A percentile compares a stretch with the other conserved stretches of the same genome.
Evolutionary conservation across 2,329 filamentous ascomycete species (phyloP).

Genomic region (Penicillium sp.): DNA sequence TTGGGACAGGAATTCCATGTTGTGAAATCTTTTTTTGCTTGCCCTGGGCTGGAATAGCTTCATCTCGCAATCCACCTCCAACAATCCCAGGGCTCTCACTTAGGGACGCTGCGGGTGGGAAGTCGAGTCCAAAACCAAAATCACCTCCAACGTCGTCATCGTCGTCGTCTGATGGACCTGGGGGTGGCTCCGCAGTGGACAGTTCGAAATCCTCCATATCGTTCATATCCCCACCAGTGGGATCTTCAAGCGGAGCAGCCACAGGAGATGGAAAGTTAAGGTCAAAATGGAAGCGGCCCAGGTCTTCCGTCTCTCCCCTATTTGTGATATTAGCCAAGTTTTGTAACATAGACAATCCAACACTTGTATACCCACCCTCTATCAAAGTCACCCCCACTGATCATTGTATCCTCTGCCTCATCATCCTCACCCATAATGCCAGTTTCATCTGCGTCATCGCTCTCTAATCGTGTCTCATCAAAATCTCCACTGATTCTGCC

Average conservation of each 20-base stretch:
- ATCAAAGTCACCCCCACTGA: constrained; percentile 40
- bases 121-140: constrained; percentile 33
- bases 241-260: constrained; percentile 26
- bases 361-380: constrained; percentile 31
- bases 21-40: constrained; percentile 62
- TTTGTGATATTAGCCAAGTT: constrained; percentile 18
- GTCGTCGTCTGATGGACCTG: constrained; percentile 27
- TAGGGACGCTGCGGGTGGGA: constrained; percentile 28
- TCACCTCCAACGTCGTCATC: constrained; percentile 25
- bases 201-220: constrained; percentile 39
- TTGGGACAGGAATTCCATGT: constrained; percentile 72
- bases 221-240: constrained; percentile 33
- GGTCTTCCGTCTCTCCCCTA: constrained; percentile 46
- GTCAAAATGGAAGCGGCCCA: constrained; percentile 43
- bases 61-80: constrained; percentile 37
- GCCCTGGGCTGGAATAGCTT: constrained; percentile 27
- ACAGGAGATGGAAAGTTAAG: constrained; percentile 41
- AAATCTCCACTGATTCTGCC: constrained; percentile 52
- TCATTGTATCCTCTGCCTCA: constrained; percentile 35
- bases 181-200: constrained; percentile 26
- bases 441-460: constrained; percentile 41
- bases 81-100: constrained; percentile 35
- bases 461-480: constrained; percentile 48
- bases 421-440: constrained; percentile 39
- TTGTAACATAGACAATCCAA: constrained; percentile 17